phyloP scores from a whole-genome alignment of 1,284 basidiomycete genomes.

The Ceratobasidium sp. region DNA sequence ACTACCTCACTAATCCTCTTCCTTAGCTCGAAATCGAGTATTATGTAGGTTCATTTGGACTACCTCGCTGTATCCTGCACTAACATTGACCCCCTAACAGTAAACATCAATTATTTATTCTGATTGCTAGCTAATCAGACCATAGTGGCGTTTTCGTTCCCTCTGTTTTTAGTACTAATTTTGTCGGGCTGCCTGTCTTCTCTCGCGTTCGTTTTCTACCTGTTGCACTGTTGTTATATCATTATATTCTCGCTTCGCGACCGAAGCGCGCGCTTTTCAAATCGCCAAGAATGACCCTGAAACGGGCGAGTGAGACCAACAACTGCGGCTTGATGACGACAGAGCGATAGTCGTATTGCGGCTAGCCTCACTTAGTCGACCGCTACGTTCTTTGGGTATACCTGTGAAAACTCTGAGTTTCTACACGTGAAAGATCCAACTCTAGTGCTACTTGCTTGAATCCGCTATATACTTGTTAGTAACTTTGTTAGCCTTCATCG shows the following conservation, averaged over 20 bases:
- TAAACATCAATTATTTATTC: slow-evolving; percentile 38
- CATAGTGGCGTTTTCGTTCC: slow-evolving; percentile 41
- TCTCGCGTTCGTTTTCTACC: background rate
- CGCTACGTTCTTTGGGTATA: background rate
- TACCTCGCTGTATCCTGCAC: background rate
- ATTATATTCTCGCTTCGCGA: slow-evolving; percentile 17
- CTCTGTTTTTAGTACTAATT: slow-evolving; percentile 15
- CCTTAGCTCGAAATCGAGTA: slow-evolving; percentile 57
- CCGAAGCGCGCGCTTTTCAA: slow-evolving; percentile 37
- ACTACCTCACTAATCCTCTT: background rate
- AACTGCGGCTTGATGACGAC: background rate
- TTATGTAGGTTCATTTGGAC: slow-evolving; percentile 50
- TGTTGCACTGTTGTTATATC: slow-evolving; percentile 23
- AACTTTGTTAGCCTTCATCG: background rate
- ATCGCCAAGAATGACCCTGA: slow-evolving; percentile 1
- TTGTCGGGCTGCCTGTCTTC: background rate
- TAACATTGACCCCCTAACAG: slow-evolving; percentile 2
- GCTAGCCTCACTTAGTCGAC: background rate
- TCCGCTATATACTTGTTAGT: background rate
- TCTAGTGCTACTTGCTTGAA: background rate
- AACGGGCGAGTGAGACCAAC: slow-evolving; percentile 37
- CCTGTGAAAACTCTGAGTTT: slow-evolving; percentile 8
- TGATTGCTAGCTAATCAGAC: slow-evolving; percentile 14
- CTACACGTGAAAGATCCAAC: background rate
- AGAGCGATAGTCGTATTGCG: too few relatives aligned